phyloP scores from a whole-genome alignment of 495 filamentous ascomycete genomes.

The Neurospora africana region DNA sequence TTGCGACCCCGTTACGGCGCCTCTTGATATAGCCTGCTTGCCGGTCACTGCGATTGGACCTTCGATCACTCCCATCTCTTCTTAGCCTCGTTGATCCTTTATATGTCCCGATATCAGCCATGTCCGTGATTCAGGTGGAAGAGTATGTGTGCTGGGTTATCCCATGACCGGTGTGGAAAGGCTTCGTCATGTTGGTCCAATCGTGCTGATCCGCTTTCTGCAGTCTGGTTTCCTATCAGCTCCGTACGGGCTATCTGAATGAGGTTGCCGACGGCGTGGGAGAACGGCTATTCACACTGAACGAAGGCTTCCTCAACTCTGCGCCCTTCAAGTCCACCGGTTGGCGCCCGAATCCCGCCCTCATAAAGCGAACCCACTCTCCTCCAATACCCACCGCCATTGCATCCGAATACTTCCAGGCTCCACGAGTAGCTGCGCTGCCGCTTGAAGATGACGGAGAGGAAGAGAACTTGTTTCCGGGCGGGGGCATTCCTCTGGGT shows the following conservation, averaged over 20 bases:
- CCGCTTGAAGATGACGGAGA: conserved; percentile 69
- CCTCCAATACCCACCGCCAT: conserved; percentile 89
- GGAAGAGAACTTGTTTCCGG: conserved; percentile 68
- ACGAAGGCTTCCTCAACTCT: conserved; percentile 80
- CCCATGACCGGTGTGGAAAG: neutral
- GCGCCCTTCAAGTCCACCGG: conserved; percentile 93
- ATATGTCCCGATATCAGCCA: conserved; percentile 21
- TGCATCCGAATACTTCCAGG: conserved; percentile 84
- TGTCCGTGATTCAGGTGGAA: conserved; percentile 95
- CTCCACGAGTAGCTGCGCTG: conserved; percentile 41
- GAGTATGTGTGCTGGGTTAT: conserved; percentile 51
- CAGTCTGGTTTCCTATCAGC: conserved; percentile 87
- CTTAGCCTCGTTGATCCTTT: neutral
- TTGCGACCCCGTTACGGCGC: neutral
- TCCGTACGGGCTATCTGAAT: conserved; percentile 84
- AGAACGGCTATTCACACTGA: conserved; percentile 87
- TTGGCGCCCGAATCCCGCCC: conserved; percentile 67
- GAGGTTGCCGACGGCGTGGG: conserved; percentile 91
- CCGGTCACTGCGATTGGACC: neutral
- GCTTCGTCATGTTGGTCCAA: conserved; percentile 3
- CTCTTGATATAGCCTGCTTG: neutral
- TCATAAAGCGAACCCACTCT: conserved; percentile 86
- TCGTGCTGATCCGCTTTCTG: neutral
- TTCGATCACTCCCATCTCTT: neutral
- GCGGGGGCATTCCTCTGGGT: conserved; percentile 63